These are phyloP conservation scores for Ceratobasidium sp. DNA, from an alignment of 1,284 basidiomycete species.

Conservation along the genomic window DNA sequence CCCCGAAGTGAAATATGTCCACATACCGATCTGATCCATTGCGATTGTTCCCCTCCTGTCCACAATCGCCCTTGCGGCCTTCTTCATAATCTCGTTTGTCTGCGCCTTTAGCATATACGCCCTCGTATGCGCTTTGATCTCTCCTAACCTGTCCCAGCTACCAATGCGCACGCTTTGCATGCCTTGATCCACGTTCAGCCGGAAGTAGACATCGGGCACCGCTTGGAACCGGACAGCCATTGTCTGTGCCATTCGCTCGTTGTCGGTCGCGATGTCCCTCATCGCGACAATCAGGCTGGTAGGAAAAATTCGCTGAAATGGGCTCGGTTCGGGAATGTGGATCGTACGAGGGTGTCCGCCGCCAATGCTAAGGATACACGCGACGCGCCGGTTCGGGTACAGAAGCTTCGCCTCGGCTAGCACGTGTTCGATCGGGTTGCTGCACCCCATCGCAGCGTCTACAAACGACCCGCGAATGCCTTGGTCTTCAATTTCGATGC, in stretches of 20 bases:
- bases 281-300: background rate
- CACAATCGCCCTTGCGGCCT: background rate
- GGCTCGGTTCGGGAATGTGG: background rate
- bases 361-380: slow-evolving; percentile 27
- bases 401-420: slow-evolving; percentile 16
- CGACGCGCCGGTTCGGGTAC: slow-evolving; percentile 3
- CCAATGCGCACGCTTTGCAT: background rate
- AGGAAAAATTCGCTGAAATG: background rate
- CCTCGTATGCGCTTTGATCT: slow-evolving; percentile 17
- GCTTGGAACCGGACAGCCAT: slow-evolving; percentile 4
- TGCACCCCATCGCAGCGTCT: slow-evolving; percentile 24
- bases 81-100: background rate
- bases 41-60: background rate
- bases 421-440: slow-evolving; percentile 27
- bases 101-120: background rate
- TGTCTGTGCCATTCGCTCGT: slow-evolving; percentile 22
- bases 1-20: too few species aligned
- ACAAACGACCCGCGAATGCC: background rate
- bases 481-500: background rate
- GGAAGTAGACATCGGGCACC: slow-evolving; percentile 6
- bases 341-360: slow-evolving; percentile 9
- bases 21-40: background rate
- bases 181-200: slow-evolving; percentile 25
- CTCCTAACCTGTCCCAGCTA: background rate
- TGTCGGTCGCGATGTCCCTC: slow-evolving; percentile 19